Base-by-base conservation (phyloP, 2,329 filamentous ascomycete genomes). In the Microascus cirrosus region DNA sequence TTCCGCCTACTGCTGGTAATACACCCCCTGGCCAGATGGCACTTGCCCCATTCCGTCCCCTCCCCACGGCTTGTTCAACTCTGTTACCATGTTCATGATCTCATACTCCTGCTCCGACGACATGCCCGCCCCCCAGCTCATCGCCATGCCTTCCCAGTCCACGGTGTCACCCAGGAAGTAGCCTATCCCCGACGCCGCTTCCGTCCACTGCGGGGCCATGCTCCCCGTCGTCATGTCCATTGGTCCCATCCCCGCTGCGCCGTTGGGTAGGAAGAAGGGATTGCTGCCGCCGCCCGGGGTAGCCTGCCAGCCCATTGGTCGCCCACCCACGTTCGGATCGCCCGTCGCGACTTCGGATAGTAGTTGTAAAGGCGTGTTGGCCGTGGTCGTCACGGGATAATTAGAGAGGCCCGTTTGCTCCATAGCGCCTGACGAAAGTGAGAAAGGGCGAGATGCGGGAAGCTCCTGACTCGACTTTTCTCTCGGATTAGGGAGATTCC, bases 281-380 rank as follows among this genome's bases (percentile, higher is more conserved):
- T 25, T 28, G 51, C 28, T 6, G 51, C 39, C 15, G 51, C 51
- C n/a, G 51, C 24, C 51, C 24, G 55, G 45, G 22, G 45, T 57
- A 20, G 22, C 53, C 20, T 25, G 32, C 55, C 55, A 57, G n/a
- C 32, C 48, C n/a, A 53, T 20, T 24, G 45, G 8, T 20, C 45
- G 55, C 6, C 25, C 28, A 15, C 48, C 25, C 15, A 51, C 15
- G n/a, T 42, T 42, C 28, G 55, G 39, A 24, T 57, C 55, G 36
- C 68, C 70, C 59, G 75, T 77, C n/a, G 79, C 79, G 36, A 82
- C 75, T 62, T 83, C 80, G 42, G 80, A 82, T 7, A 83, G 73
- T 25, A 83, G 70, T 56, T 82, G 77, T 3, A 83, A 72, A 1
- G 79, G 79, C 0, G 79, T 82, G 63, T 77, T 81, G 35, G 71